phyloP scores from a whole-genome alignment of 495 filamentous ascomycete genomes.

The Tuber aestivum region DNA sequence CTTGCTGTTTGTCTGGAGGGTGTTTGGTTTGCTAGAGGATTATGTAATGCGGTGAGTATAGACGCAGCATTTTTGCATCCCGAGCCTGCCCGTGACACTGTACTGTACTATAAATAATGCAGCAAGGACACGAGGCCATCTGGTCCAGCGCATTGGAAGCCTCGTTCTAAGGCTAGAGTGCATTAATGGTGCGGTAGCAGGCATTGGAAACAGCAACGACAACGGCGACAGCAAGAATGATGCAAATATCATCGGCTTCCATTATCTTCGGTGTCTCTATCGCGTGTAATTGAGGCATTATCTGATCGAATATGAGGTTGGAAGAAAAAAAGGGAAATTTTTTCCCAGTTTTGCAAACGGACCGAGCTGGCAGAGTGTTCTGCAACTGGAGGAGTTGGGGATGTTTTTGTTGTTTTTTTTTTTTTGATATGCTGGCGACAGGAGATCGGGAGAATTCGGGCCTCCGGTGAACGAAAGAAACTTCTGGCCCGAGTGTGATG shows the following conservation, averaged over 20 bases:
- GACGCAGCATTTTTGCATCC: neutral
- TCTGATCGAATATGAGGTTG: neutral
- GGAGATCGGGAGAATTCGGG: neutral
- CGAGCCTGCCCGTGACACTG: neutral
- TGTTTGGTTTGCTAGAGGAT: neutral
- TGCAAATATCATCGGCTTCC: neutral
- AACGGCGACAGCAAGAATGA: neutral
- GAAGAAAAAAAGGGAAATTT: neutral
- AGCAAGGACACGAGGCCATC: neutral
- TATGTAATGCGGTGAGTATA: neutral
- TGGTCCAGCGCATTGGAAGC: neutral
- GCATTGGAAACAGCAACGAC: neutral
- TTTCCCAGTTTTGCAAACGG: neutral
- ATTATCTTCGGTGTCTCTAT: neutral
- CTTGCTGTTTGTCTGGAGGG: neutral
- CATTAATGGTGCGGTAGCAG: neutral
- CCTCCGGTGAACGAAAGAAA: neutral
- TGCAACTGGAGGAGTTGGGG: neutral
- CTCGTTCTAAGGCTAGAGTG: neutral
- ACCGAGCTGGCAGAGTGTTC: constrained; percentile 29
- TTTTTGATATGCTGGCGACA: neutral
- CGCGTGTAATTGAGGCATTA: neutral
- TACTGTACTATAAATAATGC: too few species aligned
- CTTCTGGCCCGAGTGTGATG: neutral
- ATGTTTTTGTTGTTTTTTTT: neutral